These are phyloP conservation scores for Euphorbia peplus DNA, from an alignment of 345 rosid species.

Conservation along the genomic window DNA sequence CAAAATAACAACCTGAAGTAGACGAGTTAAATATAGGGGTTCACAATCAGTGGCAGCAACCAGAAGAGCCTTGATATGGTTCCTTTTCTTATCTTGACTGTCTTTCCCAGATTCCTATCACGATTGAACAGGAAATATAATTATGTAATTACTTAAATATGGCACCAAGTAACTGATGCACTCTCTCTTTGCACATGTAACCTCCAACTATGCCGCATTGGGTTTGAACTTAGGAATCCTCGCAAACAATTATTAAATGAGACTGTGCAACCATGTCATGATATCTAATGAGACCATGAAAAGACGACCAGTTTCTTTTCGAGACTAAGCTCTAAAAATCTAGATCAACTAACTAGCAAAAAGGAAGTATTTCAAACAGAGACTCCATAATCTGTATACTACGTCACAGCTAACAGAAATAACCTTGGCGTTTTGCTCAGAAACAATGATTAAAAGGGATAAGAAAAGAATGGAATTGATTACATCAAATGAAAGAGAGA, in stretches of 20 bases:
- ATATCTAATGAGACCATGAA: not conserved
- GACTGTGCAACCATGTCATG: not conserved
- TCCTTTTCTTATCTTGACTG: conserved; percentile 91
- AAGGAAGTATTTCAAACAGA: not conserved
- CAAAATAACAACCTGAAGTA: conserved; percentile 69
- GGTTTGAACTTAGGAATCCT: not conserved
- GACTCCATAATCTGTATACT: not conserved
- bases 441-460: not conserved
- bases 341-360: not conserved
- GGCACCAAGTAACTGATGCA: not conserved
- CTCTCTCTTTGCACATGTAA: not conserved
- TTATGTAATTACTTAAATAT: not conserved
- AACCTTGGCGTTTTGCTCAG: not conserved
- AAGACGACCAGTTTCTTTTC: not conserved
- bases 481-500: no score
- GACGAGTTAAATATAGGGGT: conserved; percentile 84
- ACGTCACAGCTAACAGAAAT: not conserved
- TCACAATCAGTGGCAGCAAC: conserved; percentile 96
- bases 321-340: not conserved
- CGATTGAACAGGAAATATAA: conserved; percentile 21
- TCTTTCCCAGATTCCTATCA: conserved; percentile 87
- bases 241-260: not conserved
- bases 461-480: not conserved
- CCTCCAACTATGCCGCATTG: not conserved
- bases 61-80: conserved; percentile 84